phyloP scores from a whole-genome alignment of 768 basidiomycete species.

The Serendipita sp. region DNA sequence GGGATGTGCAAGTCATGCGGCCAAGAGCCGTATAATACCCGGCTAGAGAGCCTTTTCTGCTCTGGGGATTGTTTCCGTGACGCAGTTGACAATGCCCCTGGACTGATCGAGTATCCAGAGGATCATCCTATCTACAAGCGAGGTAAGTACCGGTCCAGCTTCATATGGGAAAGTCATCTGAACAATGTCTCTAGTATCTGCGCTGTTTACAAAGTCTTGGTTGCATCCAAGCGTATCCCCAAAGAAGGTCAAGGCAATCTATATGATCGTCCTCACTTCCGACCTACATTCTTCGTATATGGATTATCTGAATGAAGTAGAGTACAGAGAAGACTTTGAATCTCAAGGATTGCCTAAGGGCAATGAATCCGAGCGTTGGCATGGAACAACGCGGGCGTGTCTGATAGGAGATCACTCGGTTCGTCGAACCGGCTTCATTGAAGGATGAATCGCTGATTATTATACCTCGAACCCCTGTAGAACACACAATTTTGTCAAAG shows the following conservation, averaged over 20 bases:
- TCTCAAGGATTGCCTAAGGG: conserved; percentile 38
- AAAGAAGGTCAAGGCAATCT: conserved; percentile 41
- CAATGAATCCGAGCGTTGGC: conserved; percentile 62
- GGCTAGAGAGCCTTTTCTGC: neutral
- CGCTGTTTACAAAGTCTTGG: conserved; percentile 57
- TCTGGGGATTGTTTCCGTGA: conserved; percentile 17
- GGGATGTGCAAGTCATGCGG: neutral
- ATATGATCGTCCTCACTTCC: conserved; percentile 42
- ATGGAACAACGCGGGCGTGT: conserved; percentile 52
- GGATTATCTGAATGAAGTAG: conserved; percentile 42
- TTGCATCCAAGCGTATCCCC: conserved; percentile 37
- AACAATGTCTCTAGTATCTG: conserved; percentile 11
- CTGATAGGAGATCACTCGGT: conserved; percentile 29
- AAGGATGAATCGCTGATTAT: neutral
- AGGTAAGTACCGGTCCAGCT: conserved; percentile 24
- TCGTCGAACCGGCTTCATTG: conserved; percentile 18
- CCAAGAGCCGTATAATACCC: neutral
- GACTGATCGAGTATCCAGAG: conserved; percentile 41
- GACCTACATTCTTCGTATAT: conserved; percentile 38
- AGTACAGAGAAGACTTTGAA: conserved; percentile 42
- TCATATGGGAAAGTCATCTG: neutral
- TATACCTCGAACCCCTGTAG: conserved; percentile 9
- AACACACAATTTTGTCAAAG: conserved; percentile 32
- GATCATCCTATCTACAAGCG: conserved; percentile 48
- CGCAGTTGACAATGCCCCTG: conserved; percentile 37